Base-by-base conservation (phyloP, 2,329 filamentous ascomycete genomes). In the Colletotrichum agaves region DNA sequence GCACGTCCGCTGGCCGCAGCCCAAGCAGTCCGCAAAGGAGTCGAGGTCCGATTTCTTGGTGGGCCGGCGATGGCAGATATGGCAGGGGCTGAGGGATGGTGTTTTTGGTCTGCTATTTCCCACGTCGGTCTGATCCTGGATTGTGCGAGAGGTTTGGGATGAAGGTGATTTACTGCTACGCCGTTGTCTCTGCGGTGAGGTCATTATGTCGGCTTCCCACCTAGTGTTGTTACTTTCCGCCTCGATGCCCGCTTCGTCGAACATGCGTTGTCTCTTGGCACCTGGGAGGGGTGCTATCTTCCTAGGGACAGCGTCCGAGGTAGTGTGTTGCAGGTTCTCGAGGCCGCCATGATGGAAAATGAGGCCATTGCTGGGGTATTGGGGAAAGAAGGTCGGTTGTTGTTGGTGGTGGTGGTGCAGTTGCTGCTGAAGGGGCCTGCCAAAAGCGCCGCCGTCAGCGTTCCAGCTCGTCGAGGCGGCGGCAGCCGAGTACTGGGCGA, bases 11-110 rank as follows among this genome's bases (percentile, higher is more conserved):
- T 85, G 80, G 10, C 83, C 81, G 74, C 90, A 93, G 13, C 86
- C 84, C 71, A 86, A 80, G 75, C 90, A 93, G 72, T 88, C 83
- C 52, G 88, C 85, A 74, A 88, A 92, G 10, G 86, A 87, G 75
- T 91, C 89, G 37, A 92, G 82, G 63, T 92, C 89, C 5, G 83
- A 84, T 74, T 87, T 90, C 71, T 88, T 88, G 59, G 84, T 89
- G 1, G 90, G 90, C 61, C 85, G 85, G 46, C 88, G 85, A 72
- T 86, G 85, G 81, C 90, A 93, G 70, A 91, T 87, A 78, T 92
- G 88, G 75, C 90, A 93, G 0, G 89, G 84, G 43, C 78, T 80
- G 27, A 88, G 79, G 4, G 78, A 71, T 15, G 74, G 17, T 61
- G 71, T 39, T 69, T 47, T 64, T 39, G 56, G 31, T 19, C 50